phyloP scores from a whole-genome alignment of 306 rosid species.

The Oemleria cerasiformis region DNA sequence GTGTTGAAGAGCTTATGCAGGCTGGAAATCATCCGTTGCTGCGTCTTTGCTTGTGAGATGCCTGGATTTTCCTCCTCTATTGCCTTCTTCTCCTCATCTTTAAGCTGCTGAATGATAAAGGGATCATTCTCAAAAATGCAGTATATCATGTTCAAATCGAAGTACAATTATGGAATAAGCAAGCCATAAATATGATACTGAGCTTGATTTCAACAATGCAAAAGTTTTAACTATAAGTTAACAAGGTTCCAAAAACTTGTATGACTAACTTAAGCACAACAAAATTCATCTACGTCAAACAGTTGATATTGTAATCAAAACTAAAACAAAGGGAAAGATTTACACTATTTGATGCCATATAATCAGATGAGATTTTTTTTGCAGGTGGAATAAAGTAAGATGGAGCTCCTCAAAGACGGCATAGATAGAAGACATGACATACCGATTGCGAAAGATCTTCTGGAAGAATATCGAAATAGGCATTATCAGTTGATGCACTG shows the following conservation, averaged over 20 bases:
- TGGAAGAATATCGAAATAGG: conserved; percentile 47
- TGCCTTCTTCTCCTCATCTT: conserved; percentile 59
- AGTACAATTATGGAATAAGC: neutral
- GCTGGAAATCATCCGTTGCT: conserved; percentile 49
- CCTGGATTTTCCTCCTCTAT: conserved; percentile 71
- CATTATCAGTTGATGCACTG: conserved; percentile 33
- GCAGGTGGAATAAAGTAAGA: neutral
- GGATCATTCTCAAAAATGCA: conserved; percentile 7
- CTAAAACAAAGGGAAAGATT: neutral
- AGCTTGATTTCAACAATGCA: neutral
- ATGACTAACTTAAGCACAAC: neutral
- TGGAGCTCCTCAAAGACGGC: neutral
- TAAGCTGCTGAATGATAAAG: conserved; percentile 47
- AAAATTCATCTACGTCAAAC: neutral
- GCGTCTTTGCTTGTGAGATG: conserved; percentile 65
- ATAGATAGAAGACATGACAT: conserved; percentile 24
- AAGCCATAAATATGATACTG: neutral
- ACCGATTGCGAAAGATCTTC: conserved; percentile 66
- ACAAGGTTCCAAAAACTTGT: neutral
- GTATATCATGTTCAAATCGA: neutral
- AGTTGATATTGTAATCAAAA: neutral
- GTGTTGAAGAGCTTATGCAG: conserved; percentile 77
- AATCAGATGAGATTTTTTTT: neutral
- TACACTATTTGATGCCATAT: neutral
- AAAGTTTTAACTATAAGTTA: neutral